A percentile compares a stretch with the other conserved stretches of the same genome.
Evolutionary conservation across 2,329 filamentous ascomycete genomes (phyloP).

Genomic region (Pseudomassariella vexata): DNA sequence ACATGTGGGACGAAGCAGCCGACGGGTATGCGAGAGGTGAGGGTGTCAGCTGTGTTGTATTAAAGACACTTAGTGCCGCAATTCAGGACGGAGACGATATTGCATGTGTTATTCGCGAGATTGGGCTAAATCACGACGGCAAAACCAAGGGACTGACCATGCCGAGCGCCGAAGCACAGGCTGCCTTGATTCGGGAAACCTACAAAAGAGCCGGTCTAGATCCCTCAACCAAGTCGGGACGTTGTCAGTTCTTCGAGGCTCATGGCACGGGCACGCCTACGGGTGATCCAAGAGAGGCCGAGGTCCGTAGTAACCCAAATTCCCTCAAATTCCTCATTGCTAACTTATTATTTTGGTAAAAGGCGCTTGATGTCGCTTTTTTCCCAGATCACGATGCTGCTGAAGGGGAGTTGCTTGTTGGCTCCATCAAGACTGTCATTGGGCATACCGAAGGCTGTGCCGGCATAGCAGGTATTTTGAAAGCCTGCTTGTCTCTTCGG

Average conservation of each 20-base stretch:
- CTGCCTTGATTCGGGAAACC: slow-evolving; percentile 18
- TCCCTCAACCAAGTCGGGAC: slow-evolving; percentile 2
- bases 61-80: slow-evolving; percentile 40
- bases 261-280: slow-evolving; percentile 15
- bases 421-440: slow-evolving; percentile 10
- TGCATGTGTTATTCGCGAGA: slow-evolving; percentile 27
- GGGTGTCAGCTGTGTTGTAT: slow-evolving; percentile 33
- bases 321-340: too few relatives aligned
- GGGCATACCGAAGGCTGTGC: slow-evolving; percentile 10
- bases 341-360: too few relatives aligned
- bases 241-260: slow-evolving; percentile 19
- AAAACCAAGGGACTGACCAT: slow-evolving; percentile 34
- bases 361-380: background rate
- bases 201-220: slow-evolving; percentile 25
- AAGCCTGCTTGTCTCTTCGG: slow-evolving; percentile 5
- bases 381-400: background rate
- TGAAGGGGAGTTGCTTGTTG: slow-evolving; percentile 4
- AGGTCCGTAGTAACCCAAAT: too few relatives aligned
- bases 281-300: slow-evolving; percentile 18
- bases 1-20: slow-evolving; percentile 29
- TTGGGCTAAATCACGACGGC: slow-evolving; percentile 32
- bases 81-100: slow-evolving; percentile 37
- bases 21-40: slow-evolving; percentile 49
- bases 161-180: slow-evolving; percentile 31
- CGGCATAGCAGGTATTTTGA: slow-evolving; percentile 9